A percentile compares a stretch with the other conserved stretches of the same genome.
phyloP scores from a whole-genome alignment of 2,329 filamentous ascomycete genomes.

The Daldinia sp. region DNA sequence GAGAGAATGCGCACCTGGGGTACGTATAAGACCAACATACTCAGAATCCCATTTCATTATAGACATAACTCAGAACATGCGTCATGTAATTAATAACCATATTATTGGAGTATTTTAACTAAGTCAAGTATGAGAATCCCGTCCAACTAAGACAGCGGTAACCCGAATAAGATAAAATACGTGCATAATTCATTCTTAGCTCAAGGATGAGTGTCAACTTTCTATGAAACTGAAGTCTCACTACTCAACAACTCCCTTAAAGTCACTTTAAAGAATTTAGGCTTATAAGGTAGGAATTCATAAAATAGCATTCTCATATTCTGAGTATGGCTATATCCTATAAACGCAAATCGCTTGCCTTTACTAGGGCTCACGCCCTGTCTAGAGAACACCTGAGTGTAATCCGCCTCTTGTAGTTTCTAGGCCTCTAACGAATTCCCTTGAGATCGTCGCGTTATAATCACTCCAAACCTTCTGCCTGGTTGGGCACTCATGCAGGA shows the following conservation, averaged over 20 bases:
- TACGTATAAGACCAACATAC: background rate
- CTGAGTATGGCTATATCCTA: background rate
- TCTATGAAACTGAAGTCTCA: background rate
- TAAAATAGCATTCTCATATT: background rate
- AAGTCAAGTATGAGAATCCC: background rate
- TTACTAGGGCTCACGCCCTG: background rate
- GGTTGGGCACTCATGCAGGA: slow-evolving; percentile 39
- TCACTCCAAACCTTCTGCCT: slow-evolving; percentile 20
- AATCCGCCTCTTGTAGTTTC: background rate
- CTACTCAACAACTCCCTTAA: background rate
- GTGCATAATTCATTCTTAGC: background rate
- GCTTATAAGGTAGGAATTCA: background rate
- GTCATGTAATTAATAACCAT: background rate
- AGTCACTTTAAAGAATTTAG: background rate
- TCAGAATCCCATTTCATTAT: background rate
- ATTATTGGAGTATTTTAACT: background rate
- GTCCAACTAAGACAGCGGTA: background rate
- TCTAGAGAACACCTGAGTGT: slow-evolving; percentile 24
- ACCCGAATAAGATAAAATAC: background rate
- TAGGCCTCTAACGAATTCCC: slow-evolving; percentile 17
- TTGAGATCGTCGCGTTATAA: background rate
- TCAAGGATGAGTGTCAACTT: background rate
- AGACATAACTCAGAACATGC: background rate
- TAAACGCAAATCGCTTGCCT: slow-evolving; percentile 29
- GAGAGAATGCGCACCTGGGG: background rate